Base-by-base conservation (phyloP, 352 stramenopile species). In the Globisporangium spinosum region DNA sequence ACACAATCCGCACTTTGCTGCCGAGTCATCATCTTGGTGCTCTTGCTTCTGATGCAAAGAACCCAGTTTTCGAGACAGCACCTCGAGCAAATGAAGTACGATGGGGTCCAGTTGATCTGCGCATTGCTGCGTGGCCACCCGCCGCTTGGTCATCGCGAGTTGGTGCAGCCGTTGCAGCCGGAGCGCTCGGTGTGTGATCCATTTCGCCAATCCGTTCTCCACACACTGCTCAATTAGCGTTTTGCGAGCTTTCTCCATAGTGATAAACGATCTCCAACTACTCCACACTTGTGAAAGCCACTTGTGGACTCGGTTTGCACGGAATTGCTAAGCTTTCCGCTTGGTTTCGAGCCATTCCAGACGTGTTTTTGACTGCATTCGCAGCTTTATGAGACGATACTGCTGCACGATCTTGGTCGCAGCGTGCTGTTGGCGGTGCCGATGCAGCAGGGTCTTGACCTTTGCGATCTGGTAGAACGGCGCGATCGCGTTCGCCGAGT, bases 391-490 rank as follows among this genome's bases (percentile, higher is more conserved):
- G 10, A 77, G 40, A 29, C 20, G 49, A 64, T 76, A 81, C n/a
- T 71, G 45, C 3, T 47, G 54, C 7, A 62, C 55, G 35, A 89
- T 86, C 32, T 55, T 66, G 1, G 23, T 66, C 0, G 68, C 69
- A 20, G 78, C 78, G 45, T 69, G 69, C 32, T 77, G 43, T 59
- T 69, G 57, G 32, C 70, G 76, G 17, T 77, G 64, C 10, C 32
- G 29, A 0, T 65, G n/a, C 5, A 71, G 68, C 10, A 77, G 7
- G 1, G 55, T 53, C 35, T 82, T 83, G 0, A 76, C 78, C 1
- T 65, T 40, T 8, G 72, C 61, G 49, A 89, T 78, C 12, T 75
- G 75, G 38, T 78, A 85, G 4, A 85, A 29, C 0, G 61, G 58
- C 0, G 61, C 53, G 49, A 87, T 69, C 23, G 65, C 69, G 20